phyloP scores from a whole-genome alignment of 2,329 filamentous ascomycete species.

The Botrytis galanthina region DNA sequence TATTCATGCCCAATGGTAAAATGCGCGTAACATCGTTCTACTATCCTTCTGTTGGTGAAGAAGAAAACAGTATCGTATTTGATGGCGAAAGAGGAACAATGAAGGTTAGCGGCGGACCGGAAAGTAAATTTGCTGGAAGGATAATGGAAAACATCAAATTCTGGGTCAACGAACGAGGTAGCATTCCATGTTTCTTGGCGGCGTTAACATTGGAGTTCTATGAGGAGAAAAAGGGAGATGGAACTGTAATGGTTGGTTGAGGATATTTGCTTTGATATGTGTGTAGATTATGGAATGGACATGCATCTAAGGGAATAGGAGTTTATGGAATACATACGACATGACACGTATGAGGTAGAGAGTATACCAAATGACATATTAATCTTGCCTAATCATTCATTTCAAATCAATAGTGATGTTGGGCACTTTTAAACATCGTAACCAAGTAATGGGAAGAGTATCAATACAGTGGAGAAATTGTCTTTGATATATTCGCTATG shows the following conservation, averaged over 20 bases:
- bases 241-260: constrained; percentile 29
- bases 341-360: neutral
- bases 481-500: neutral
- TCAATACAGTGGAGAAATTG: neutral
- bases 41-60: constrained; percentile 62
- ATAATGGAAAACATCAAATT: constrained; percentile 88
- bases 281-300: neutral
- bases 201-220: constrained; percentile 92
- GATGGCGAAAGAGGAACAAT: constrained; percentile 94
- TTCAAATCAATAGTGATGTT: neutral
- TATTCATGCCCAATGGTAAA: constrained; percentile 95
- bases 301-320: neutral
- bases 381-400: neutral
- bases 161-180: constrained; percentile 92
- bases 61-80: constrained; percentile 75
- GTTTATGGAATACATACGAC: neutral
- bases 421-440: accelerated
- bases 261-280: neutral
- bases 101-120: constrained; percentile 91
- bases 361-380: neutral
- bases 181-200: constrained; percentile 89
- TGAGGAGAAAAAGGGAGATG: constrained; percentile 53
- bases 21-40: constrained; percentile 88
- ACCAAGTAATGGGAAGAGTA: neutral
- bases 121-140: constrained; percentile 79